These are phyloP conservation scores for Pezicula neosporulosa DNA, from an alignment of 2,329 filamentous ascomycete species.

Conservation along the genomic window DNA sequence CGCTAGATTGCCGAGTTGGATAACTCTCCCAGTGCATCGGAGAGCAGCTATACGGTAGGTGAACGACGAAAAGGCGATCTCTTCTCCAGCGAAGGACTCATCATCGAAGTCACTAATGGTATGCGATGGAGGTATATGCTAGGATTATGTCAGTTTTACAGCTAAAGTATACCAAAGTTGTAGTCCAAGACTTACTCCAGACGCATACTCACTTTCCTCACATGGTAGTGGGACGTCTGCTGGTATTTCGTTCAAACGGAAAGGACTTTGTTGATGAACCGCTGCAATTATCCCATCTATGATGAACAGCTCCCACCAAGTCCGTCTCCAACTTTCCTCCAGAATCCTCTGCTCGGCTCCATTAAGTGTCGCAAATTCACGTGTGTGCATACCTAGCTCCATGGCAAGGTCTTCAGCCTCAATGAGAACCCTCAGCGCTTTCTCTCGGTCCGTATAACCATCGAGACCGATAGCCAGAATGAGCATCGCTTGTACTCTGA, in stretches of 20 bases:
- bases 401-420: conserved; percentile 70
- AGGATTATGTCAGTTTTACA: conserved; percentile 24
- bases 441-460: conserved; percentile 67
- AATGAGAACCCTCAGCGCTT: conserved; percentile 63
- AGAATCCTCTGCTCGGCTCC: conserved; percentile 63
- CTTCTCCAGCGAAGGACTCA: conserved; percentile 60
- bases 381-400: conserved; percentile 71
- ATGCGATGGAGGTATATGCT: conserved; percentile 56
- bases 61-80: conserved; percentile 76
- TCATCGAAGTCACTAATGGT: conserved; percentile 76
- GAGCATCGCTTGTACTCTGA: conserved; percentile 73
- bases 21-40: conserved; percentile 73
- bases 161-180: neutral
- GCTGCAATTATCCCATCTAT: conserved; percentile 82
- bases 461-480: conserved; percentile 76
- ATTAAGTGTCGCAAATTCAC: conserved; percentile 61
- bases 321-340: conserved; percentile 82
- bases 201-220: conserved; percentile 70
- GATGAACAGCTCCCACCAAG: conserved; percentile 74
- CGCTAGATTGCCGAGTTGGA: conserved; percentile 52
- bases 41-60: conserved; percentile 80
- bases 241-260: conserved; percentile 63
- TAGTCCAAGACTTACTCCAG: conserved; percentile 40
- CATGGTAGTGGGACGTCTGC: conserved; percentile 74
- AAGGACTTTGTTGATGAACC: conserved; percentile 69